Base-by-base conservation (phyloP, 352 stramenopile genomes). In the Phytophthora fragariaefolia region DNA sequence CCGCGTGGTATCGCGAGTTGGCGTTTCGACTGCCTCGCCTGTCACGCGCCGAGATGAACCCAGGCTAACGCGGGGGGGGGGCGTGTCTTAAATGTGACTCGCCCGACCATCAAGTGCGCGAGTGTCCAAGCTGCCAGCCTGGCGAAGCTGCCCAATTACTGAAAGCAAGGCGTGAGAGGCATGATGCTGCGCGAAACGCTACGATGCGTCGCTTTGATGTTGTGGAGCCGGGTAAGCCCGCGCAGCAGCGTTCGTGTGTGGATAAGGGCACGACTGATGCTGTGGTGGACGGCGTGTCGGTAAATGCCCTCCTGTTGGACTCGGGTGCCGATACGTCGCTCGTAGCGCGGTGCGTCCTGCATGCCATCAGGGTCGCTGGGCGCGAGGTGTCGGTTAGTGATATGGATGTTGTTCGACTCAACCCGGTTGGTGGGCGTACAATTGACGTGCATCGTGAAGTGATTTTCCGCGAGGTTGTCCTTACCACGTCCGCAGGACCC, bases 401-500 rank as follows among this genome's bases (percentile, higher is more conserved):
- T 9, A 8, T 32, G 4, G 27, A 32, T 8, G 27, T 9, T 9
- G 27, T 32, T 8, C 27, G 27, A 8, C 27, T 32, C 4, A 32
- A 32, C 8, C 17, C 9, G 42, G 28, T 26, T 8, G 54, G 27
- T 15, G 26, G 42, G 3, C 23, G 15, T 4, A 26, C 13, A 10
- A 13, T 62, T n/a, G 2, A 18, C 1, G 54, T 62, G 12, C 3
- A 22, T 4, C 54, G 27, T 43, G 17, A 17, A 7, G 54, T 18
- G 0, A 62, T 27, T 3, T 54, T 53, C 26, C 22, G 22, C 13
- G 54, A 53, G 24, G 54, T 62, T 2, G 38, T 43, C 4, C 40
- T 62, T 4, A 34, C 54, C 7, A 53, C 54, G n/a, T 46, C 40
- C 1, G 40, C 54, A 2, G 54, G 54, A 1, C 54, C 40, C 15